phyloP scores from a whole-genome alignment of 1,284 basidiomycete species.

The Pseudozyma thailandica region DNA sequence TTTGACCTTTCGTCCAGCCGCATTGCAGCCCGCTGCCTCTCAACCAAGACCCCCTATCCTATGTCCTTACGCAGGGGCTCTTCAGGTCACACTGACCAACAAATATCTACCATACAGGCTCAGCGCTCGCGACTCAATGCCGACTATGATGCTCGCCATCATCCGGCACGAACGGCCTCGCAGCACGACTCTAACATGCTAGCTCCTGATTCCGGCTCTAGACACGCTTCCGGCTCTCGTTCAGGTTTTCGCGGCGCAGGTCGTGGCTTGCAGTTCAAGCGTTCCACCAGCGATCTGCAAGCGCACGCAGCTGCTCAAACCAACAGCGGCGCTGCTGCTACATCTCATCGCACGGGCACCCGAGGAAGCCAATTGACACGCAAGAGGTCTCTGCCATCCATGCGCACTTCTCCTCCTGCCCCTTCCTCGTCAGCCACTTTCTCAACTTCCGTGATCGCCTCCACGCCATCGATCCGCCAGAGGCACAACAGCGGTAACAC shows the following conservation, averaged over 20 bases:
- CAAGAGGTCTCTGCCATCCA: slow-evolving; percentile 35
- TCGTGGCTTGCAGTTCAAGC: slow-evolving; percentile 40
- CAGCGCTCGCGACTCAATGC: background rate
- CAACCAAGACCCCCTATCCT: slow-evolving; percentile 7
- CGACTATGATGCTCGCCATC: slow-evolving; percentile 9
- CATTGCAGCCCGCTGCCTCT: slow-evolving; percentile 26
- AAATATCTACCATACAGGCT: too few relatives aligned
- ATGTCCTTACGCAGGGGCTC: background rate
- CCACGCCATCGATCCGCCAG: slow-evolving; percentile 18
- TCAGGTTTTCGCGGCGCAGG: slow-evolving; percentile 18
- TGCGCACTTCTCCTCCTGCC: slow-evolving; percentile 27
- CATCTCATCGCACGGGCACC: slow-evolving; percentile 10
- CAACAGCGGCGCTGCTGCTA: slow-evolving; percentile 1
- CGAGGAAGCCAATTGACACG: slow-evolving; percentile 29
- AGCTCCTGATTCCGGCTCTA: background rate
- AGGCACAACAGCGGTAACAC: slow-evolving; percentile 33
- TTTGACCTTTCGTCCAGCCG: slow-evolving; percentile 57
- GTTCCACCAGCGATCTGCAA: slow-evolving; percentile 43
- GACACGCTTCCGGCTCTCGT: background rate
- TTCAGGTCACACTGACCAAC: background rate
- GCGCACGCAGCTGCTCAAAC: slow-evolving; percentile 5
- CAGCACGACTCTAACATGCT: slow-evolving; percentile 8
- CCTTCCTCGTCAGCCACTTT: slow-evolving; percentile 2
- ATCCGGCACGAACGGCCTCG: slow-evolving; percentile 18
- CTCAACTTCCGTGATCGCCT: background rate